These are phyloP conservation scores for Lecanosticta acicola DNA, from an alignment of 2,329 filamentous ascomycete species.

Conservation along the genomic window DNA sequence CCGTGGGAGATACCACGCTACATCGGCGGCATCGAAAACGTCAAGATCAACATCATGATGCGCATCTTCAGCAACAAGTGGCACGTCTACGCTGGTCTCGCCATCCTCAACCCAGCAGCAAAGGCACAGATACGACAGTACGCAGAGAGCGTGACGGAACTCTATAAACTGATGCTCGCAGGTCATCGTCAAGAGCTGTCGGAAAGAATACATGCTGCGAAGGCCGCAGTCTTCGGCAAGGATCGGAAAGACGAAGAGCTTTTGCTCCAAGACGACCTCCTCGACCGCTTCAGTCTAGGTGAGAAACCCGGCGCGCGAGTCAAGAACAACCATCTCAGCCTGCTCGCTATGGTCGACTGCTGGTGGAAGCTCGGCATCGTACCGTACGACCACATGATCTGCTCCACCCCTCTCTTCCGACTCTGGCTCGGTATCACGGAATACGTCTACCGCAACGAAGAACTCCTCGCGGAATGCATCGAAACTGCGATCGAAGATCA, in stretches of 20 bases:
- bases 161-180: constrained; percentile 95
- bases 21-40: constrained; percentile 94
- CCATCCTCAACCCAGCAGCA: constrained; percentile 91
- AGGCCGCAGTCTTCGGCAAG: constrained; percentile 59
- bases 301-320: constrained; percentile 60
- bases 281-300: constrained; percentile 84
- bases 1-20: constrained; percentile 97
- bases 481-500: constrained; percentile 82
- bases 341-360: constrained; percentile 96
- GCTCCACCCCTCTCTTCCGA: constrained; percentile 92
- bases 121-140: constrained; percentile 92
- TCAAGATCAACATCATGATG: constrained; percentile 96
- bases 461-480: constrained; percentile 71
- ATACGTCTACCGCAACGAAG: constrained; percentile 80
- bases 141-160: constrained; percentile 80
- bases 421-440: constrained; percentile 97
- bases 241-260: constrained; percentile 57
- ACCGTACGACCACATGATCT: constrained; percentile 99
- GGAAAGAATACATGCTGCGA: constrained; percentile 70
- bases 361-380: constrained; percentile 92
- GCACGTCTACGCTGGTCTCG: constrained; percentile 97
- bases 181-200: constrained; percentile 72
- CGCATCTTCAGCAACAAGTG: constrained; percentile 98
- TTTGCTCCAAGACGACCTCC: constrained; percentile 69
- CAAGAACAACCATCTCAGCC: constrained; percentile 87